Conservation (phyloP, 306 rosid species). For the Lathyrus sativus region DNA sequence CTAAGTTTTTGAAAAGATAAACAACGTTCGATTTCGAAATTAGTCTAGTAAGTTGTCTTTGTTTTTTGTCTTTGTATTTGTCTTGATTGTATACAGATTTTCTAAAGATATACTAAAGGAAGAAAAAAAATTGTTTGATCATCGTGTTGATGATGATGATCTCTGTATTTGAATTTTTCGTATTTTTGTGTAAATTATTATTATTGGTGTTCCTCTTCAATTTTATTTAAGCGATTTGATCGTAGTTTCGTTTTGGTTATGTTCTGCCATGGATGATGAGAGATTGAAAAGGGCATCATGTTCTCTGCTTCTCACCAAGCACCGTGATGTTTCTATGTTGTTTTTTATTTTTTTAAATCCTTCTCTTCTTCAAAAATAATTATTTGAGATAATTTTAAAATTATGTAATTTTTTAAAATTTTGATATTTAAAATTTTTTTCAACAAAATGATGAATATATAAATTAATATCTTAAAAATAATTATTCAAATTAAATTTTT, state of each 20-base stretch:
- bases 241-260: no score
- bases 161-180: neutral
- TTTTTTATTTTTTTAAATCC: neutral
- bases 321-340: neutral
- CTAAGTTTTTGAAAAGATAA: neutral
- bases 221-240: neutral
- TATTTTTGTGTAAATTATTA: neutral
- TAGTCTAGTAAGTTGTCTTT: neutral
- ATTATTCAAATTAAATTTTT: no score
- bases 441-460: no score
- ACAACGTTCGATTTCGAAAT: neutral
- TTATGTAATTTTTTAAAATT: no score
- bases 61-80: neutral
- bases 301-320: neutral
- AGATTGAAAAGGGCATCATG: neutral
- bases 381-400: no score
- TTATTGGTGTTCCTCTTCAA: neutral
- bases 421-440: no score
- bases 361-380: no score
- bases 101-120: neutral
- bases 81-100: conserved; percentile 7
- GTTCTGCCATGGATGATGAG: neutral
- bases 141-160: neutral
- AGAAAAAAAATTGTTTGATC: neutral
- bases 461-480: no score